These are phyloP conservation scores for Naganishia randhawae DNA, from an alignment of 768 basidiomycete species.

Conservation along the genomic window DNA sequence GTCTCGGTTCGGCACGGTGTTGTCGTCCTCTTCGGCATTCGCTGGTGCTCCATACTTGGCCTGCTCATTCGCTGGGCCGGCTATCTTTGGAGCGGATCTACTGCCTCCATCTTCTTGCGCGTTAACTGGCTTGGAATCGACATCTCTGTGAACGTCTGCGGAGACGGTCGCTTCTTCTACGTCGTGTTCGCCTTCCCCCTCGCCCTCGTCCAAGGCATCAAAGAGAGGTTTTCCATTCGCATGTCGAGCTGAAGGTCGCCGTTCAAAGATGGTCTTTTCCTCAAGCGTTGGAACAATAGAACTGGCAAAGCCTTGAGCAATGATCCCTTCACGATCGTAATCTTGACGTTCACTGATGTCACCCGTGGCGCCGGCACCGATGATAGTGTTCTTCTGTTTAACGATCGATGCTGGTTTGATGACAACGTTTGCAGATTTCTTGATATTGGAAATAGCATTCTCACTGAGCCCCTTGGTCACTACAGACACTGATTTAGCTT, in stretches of 20 bases:
- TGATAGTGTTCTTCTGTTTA: slow-evolving; percentile 25
- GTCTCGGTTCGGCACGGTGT: slow-evolving; percentile 57
- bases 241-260: slow-evolving; percentile 50
- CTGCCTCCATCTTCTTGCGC: slow-evolving; percentile 41
- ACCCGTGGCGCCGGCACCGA: slow-evolving; percentile 50
- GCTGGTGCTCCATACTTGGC: slow-evolving; percentile 59
- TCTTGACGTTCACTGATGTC: slow-evolving; percentile 59
- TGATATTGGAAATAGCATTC: slow-evolving; percentile 45
- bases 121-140: slow-evolving; percentile 44
- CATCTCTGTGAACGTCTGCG: slow-evolving; percentile 40
- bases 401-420: slow-evolving; percentile 53
- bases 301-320: slow-evolving; percentile 61
- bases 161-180: slow-evolving; percentile 39
- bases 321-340: slow-evolving; percentile 57
- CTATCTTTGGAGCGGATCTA: slow-evolving; percentile 35
- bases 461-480: slow-evolving; percentile 50
- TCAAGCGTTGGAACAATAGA: slow-evolving; percentile 67
- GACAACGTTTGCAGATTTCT: slow-evolving; percentile 54
- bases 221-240: slow-evolving; percentile 46
- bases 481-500: slow-evolving; percentile 20
- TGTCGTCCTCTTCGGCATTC: slow-evolving; percentile 55
- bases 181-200: slow-evolving; percentile 17
- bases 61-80: slow-evolving; percentile 33
- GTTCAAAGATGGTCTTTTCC: slow-evolving; percentile 62
- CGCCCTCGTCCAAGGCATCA: slow-evolving; percentile 42